A percentile compares a stretch with the other conserved stretches of the same genome.
These are phyloP conservation scores for Cyclocybe cylindracea DNA, from an alignment of 768 basidiomycete genomes.

Conservation along the genomic window DNA sequence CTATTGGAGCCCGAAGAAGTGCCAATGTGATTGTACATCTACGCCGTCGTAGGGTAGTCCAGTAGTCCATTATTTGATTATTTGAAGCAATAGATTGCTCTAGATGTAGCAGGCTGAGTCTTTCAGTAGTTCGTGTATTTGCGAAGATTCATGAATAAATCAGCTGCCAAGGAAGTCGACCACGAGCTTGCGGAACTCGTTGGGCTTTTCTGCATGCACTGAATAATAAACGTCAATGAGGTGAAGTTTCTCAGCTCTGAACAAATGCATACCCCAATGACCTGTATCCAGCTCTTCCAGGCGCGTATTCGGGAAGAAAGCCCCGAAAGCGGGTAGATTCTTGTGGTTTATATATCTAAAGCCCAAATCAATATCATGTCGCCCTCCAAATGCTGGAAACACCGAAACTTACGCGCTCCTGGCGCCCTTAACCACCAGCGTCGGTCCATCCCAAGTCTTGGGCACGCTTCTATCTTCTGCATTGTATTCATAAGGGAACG, in stretches of 20 bases:
- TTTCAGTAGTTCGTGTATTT: no score
- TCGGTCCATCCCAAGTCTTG: slow-evolving; percentile 51
- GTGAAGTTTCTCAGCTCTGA: not conserved
- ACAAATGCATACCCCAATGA: slow-evolving; percentile 75
- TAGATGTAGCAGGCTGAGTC: no score
- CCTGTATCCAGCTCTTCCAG: slow-evolving; percentile 70
- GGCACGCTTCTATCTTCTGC: slow-evolving; percentile 9
- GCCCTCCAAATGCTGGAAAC: not conserved
- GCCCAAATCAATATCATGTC: not conserved
- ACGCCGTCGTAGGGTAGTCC: no score
- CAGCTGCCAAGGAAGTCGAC: slow-evolving; percentile 26
- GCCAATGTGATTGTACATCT: no score
- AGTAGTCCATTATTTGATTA: no score
- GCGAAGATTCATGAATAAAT: not conserved
- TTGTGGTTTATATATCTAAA: slow-evolving; percentile 72
- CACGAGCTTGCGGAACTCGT: slow-evolving; percentile 51
- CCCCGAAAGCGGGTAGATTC: slow-evolving; percentile 59
- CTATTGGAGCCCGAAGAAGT: no score
- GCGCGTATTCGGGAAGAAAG: slow-evolving; percentile 73
- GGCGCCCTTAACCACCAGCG: slow-evolving; percentile 78
- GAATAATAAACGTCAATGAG: not conserved
- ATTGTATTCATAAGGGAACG: slow-evolving; percentile 64
- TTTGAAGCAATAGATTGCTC: no score
- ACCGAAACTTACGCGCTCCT: slow-evolving; percentile 60
- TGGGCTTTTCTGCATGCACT: slow-evolving; percentile 85